Base-by-base conservation (phyloP, 2,329 filamentous ascomycete genomes). In the Ascochyta clinopodiicola region DNA sequence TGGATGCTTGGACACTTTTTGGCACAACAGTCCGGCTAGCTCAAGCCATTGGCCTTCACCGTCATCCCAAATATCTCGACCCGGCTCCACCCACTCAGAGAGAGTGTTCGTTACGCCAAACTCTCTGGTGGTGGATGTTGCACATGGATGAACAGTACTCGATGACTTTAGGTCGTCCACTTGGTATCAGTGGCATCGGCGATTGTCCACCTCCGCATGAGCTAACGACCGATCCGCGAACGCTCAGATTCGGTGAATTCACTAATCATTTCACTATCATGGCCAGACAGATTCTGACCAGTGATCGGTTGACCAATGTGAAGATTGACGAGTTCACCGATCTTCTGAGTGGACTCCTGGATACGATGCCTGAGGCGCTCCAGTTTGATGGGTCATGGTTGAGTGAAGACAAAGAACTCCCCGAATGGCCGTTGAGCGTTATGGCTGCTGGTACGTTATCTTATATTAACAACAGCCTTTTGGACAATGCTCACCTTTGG, bases 81-180 rank as follows among this genome's bases (percentile, higher is more conserved):
- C 77, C 79, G 17, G 62, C 76, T 3, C 75, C 77, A 5, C 73
- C 76, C 1, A 68, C 63, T 2, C 69, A 77, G 7, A 71, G 74
- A 22, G 79, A 81, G 59, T 75, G 73, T 43, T 73, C 73, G 13
- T 70, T 78, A 13, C 72, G 80, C 6, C 78, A 77, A 46, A 76
- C 76, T 15, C 67, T 81, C 1, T 82, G 80, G 80, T 82, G 80
- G 80, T 80, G 79, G 77, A 79, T 82, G 73, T 63, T 82, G n/a
- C 78, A 81, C 54, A 78, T 81, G 74, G 80, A 82, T 43, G 79
- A 81, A 51, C 77, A 81, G 43, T 82, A 81, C 57, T 81, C 79
- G 0, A 80, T 82, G 66, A 81, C 78, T 0, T 71, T 82, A 0
- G 80, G 80, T 19, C 71, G 80, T 32, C 80, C 80, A 2, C 64